Conservation (phyloP, 129 eudicot genomes). For the Gnaphalium uliginosum region DNA sequence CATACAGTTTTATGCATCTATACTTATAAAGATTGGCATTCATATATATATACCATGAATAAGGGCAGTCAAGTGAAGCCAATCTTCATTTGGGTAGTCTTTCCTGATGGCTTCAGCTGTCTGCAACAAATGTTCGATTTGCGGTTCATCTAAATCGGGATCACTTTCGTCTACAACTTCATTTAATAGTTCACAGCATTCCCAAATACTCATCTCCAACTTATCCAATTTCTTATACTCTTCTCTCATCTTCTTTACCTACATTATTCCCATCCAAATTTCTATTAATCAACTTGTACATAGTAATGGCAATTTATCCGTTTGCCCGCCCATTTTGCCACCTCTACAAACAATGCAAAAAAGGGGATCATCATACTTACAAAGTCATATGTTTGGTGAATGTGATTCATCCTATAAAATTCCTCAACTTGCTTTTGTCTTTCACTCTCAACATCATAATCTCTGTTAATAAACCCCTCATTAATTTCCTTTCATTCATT, state of each 20-base stretch:
- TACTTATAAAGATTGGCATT: not conserved
- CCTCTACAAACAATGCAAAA: not conserved
- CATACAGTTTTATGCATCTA: not conserved
- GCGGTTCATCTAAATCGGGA: slow-evolving; percentile 93
- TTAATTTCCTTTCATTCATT: not conserved
- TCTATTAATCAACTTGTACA: not conserved
- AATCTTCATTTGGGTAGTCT: slow-evolving; percentile 88
- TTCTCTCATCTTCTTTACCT: slow-evolving; percentile 86
- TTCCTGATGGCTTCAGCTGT: slow-evolving; percentile 90
- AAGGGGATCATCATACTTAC: slow-evolving; percentile 36
- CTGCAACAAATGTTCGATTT: slow-evolving; percentile 85
- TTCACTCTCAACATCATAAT: slow-evolving; percentile 58
- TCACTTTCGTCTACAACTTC: slow-evolving; percentile 90
- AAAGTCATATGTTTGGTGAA: slow-evolving; percentile 74
- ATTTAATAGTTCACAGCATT: slow-evolving; percentile 82
- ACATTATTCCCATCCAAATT: slow-evolving; percentile 7
- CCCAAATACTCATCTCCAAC: slow-evolving; percentile 92
- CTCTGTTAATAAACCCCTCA: slow-evolving; percentile 42
- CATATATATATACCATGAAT: slow-evolving; percentile 62
- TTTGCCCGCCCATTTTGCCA: too few species aligned
- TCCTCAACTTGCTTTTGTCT: slow-evolving; percentile 73
- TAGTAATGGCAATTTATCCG: too few species aligned
- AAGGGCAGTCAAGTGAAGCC: slow-evolving; percentile 89
- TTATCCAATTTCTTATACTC: slow-evolving; percentile 68
- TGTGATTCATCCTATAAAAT: slow-evolving; percentile 70